Base-by-base conservation (phyloP, 2,329 filamentous ascomycete genomes). In the Truncatella angustata region DNA sequence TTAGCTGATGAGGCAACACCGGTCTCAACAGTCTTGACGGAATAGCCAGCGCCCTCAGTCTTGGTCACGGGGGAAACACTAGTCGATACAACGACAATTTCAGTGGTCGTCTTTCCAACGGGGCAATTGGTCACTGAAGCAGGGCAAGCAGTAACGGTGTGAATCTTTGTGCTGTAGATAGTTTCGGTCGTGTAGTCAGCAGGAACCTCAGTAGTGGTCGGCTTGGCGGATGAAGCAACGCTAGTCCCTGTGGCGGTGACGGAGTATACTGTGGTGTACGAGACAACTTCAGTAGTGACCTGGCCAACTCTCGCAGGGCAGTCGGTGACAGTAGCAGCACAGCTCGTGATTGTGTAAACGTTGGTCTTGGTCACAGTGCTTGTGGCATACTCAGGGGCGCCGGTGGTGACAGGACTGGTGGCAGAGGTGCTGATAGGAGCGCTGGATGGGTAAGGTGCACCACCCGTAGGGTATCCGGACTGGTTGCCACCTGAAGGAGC, bases 21-120 rank as follows among this genome's bases (percentile, higher is more conserved):
- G 4, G 72, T 73, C 23, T 68, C 65, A 23, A 72, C 73, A 28
- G 71, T n/a, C n/a, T n/a, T n/a, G n/a, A n/a, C n/a, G n/a, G n/a
- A n/a, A n/a, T n/a, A n/a, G n/a, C n/a, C n/a, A n/a, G n/a, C n/a
- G n/a, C n/a, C n/a, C n/a, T 12, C 26, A 12, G 7, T 37, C n/a
- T 39, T 16, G 14, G 23, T 30, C 16, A 40, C 36, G 23, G 47
- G 47, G 37, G 24, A 50, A 9, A 50, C 21, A 5, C 24, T 50
- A 3, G 47, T 50, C 5, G 20, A 50, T 4, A 50, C 4, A 14
- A 36, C 35, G 16, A 50, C 26, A 4, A 50, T 3, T 16, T 50
- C 47, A 16, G 35, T 50, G 4, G 47, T 50, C 11, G 37, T 24
- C 36, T 50, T 35, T 18, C 47, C 47, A 18, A 39, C 36, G 14